These are phyloP conservation scores for Diutina ranongensis DNA, from an alignment of 1,139 yeast species.

Conservation along the genomic window DNA sequence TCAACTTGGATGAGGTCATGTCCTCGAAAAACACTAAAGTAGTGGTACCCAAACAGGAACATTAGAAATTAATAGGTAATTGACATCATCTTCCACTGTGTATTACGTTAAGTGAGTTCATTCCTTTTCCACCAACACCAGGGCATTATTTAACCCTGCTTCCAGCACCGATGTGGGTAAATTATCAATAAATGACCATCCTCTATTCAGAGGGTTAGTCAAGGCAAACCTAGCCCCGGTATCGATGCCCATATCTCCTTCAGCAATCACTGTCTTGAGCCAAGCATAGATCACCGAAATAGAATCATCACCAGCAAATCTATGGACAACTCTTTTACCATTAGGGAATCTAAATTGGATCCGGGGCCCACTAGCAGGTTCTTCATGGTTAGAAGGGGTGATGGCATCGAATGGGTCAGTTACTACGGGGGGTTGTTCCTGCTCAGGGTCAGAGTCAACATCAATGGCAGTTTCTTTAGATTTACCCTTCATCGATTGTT, in stretches of 20 bases:
- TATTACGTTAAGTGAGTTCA: constrained; percentile 6
- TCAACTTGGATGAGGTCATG: not conserved
- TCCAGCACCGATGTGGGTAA: constrained; percentile 53
- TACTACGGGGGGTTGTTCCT: constrained; percentile 9
- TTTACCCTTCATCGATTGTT: constrained; percentile 38
- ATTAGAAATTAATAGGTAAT: not conserved
- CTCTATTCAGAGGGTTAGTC: constrained; percentile 39
- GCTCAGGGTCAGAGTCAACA: constrained; percentile 9
- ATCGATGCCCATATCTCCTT: constrained; percentile 34
- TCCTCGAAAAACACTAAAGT: not conserved
- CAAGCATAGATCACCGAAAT: constrained; percentile 32
- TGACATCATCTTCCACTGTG: too few species aligned
- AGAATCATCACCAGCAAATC: constrained; percentile 44
- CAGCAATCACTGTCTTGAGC: constrained; percentile 42
- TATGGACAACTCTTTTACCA: constrained; percentile 72
- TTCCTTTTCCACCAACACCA: constrained; percentile 52
- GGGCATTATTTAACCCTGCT: constrained; percentile 74
- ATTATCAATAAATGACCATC: constrained; percentile 33
- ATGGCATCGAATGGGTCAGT: constrained; percentile 29
- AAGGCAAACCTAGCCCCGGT: constrained; percentile 29
- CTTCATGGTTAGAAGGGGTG: constrained; percentile 39
- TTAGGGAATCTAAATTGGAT: constrained; percentile 82
- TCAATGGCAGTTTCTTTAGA: constrained; percentile 3
- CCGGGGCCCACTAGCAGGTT: constrained; percentile 54
- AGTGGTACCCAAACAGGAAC: not conserved